Evolutionary conservation across 257 asterid species (phyloP), one percentile per base, ranked within the genome.

Genomic region (Echites panduratus): DNA sequence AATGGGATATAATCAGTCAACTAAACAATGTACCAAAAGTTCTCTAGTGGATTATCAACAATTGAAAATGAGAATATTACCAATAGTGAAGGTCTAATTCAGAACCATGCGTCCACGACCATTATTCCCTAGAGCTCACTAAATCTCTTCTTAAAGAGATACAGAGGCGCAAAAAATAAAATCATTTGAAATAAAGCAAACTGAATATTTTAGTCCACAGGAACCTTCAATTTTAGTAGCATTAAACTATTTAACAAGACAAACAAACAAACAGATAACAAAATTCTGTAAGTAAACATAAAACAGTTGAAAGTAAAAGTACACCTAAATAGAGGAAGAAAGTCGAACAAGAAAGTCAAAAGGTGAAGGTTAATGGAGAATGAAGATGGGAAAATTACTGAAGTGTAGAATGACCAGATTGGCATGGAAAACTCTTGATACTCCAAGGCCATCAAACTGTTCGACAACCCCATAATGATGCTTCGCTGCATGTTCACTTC

Each of bases 361-460:
- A 32, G 47, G 45, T 16, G 40, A 52, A 27, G 79, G 35, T 27
- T 44, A 62, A 47, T 19, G 27, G 69, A 50, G 49, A 59, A 66
- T 49, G 68, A 73, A 80, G 24, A 45, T 54, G 68, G n/a, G 66
- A 70, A 76, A 77, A 82, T 82, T 92, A 95, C 99, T 88, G 84
- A 79, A 82, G 78, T 95, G 99, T 57, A 92, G 89, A 84, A 95
- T 73, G 73, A 87, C 90, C 17, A 98, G 99, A 77, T 90, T 96
- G 26, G 97, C 84, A 77, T 95, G 99, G 82, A 95, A 95, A 80
- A 82, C 85, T 32, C 88, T 86, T 70, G 98, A 98, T 73, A 95
- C 96, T 77, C 99, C 99, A 81, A 91, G 99, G 77, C 99, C 99
- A 77, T 91, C 93, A 7, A 91, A 95, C 69, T 95, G 93, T 82